Conservation (phyloP, 768 basidiomycete species). For the Paxillus rubicundulus region DNA sequence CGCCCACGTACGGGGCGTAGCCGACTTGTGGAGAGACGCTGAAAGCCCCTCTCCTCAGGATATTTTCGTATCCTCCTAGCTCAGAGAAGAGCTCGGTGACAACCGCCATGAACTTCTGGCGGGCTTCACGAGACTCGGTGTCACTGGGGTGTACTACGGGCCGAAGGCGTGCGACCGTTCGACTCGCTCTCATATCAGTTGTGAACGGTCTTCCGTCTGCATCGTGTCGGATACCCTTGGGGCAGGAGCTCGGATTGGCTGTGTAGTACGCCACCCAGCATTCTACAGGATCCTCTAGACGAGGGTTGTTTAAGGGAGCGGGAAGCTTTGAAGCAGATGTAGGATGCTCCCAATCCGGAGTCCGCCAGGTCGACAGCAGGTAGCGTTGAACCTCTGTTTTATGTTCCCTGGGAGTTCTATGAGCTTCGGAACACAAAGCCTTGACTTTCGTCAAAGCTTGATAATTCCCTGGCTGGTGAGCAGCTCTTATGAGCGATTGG, state of each 20-base stretch:
- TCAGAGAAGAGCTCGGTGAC: slow-evolving; percentile 42
- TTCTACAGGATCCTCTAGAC: slow-evolving; percentile 45
- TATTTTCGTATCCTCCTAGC: slow-evolving; percentile 39
- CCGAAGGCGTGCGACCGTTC: slow-evolving; percentile 48
- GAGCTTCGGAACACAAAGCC: slow-evolving; percentile 44
- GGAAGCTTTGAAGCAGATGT: slow-evolving; percentile 18
- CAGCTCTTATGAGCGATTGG: slow-evolving; percentile 41
- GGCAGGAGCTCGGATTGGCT: slow-evolving; percentile 44
- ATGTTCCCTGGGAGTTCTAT: slow-evolving; percentile 40
- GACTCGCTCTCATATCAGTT: slow-evolving; percentile 45
- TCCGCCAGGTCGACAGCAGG: slow-evolving; percentile 44
- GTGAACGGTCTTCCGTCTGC: slow-evolving; percentile 36
- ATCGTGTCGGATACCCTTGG: slow-evolving; percentile 45
- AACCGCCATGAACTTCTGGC: slow-evolving; percentile 39
- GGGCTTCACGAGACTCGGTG: slow-evolving; percentile 32
- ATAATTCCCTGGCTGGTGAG: slow-evolving; percentile 43
- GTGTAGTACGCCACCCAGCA: slow-evolving; percentile 46
- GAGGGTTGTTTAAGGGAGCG: slow-evolving; percentile 39
- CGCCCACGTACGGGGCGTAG: slow-evolving; percentile 32
- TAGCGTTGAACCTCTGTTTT: slow-evolving; percentile 46
- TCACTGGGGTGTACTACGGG: slow-evolving; percentile 35
- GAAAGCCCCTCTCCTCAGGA: slow-evolving; percentile 35
- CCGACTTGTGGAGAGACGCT: slow-evolving; percentile 33
- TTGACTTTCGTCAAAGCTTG: slow-evolving; percentile 42
- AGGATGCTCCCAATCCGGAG: slow-evolving; percentile 35